Evolutionary conservation across 2,329 filamentous ascomycete genomes (phyloP), one percentile per base, ranked within the genome.

Genomic region (Fusarium sp.): DNA sequence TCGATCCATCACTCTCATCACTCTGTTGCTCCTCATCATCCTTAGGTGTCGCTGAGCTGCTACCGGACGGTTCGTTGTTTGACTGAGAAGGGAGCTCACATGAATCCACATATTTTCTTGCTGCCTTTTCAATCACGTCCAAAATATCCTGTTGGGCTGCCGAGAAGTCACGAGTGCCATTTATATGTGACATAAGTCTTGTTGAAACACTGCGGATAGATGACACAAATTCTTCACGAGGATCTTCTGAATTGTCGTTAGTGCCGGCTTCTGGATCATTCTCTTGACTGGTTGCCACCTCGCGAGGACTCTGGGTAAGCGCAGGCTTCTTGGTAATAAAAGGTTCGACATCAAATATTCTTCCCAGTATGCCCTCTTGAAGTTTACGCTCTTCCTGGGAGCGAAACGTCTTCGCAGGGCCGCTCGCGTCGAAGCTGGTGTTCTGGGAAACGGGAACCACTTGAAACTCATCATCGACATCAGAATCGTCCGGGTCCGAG

Each of bases 381-480:
- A 81, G 80, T 72, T 87, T 89, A 48, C 84, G 85, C 74, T 89
- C 87, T 75, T 90, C 86, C 52, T 87, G 84, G 0, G 87, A 87
- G 20, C 84, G 83, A 57, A 86, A 84, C 1, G 80, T 81, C 68
- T 85, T 88, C 17, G 84, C 84, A 7, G 86, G 83, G 5, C 82
- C 83, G 59, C 79, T 84, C 20, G 80, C 75, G 41, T 86, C 85
- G 48, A 82, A 81, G 54, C 72, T 77, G 13, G 75, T 78, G 56
- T 73, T 74, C 22, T 80, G 79, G 6, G 78, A 75, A 26, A 78
- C 74, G 2, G 85, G 83, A 11, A 84, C 78, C 14, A 85, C 83
- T 60, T 87, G 84, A 65, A 89, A 87, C 20, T 90, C 88, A 63
- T 90, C 87, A 42, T 90, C 87, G 35, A 84, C 80, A 68, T 91